These are phyloP conservation scores for Teratosphaeria epicoccoides DNA, from an alignment of 2,329 filamentous ascomycete genomes.

Conservation along the genomic window DNA sequence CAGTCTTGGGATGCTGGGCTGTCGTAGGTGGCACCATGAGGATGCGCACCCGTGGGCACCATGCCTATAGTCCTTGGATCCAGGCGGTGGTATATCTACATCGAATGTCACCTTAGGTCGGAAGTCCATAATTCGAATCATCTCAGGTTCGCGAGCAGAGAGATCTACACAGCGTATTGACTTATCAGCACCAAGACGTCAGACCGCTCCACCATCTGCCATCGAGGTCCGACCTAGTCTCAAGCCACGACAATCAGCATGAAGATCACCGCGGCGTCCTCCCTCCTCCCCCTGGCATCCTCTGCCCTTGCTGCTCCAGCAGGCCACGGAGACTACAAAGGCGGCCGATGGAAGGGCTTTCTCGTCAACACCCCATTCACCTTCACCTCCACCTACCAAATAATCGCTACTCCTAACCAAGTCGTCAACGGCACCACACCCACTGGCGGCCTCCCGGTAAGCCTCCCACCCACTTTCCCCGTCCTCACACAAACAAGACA, in stretches of 20 bases:
- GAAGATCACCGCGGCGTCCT: background rate
- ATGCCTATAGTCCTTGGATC: background rate
- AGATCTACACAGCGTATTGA: background rate
- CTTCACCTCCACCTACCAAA: slow-evolving; percentile 42
- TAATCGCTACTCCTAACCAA: slow-evolving; percentile 40
- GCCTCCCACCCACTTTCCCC: background rate
- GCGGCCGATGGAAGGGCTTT: slow-evolving; percentile 2
- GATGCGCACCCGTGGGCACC: background rate
- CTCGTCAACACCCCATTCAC: slow-evolving; percentile 8
- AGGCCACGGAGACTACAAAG: background rate
- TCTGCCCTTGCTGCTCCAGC: background rate
- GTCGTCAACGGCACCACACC: slow-evolving; percentile 35
- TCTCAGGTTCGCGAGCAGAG: background rate
- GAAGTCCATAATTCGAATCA: background rate
- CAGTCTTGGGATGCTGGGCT: background rate
- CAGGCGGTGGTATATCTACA: background rate
- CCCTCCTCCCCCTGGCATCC: background rate
- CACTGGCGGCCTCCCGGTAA: slow-evolving; percentile 16
- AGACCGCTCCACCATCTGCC: background rate
- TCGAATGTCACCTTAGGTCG: background rate
- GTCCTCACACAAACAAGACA: background rate
- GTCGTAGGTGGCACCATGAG: background rate
- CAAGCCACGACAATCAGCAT: background rate
- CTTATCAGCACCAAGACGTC: background rate
- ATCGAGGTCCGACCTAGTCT: background rate